Base-by-base conservation (phyloP, 768 basidiomycete genomes). In the Kwoniella botswanensis region DNA sequence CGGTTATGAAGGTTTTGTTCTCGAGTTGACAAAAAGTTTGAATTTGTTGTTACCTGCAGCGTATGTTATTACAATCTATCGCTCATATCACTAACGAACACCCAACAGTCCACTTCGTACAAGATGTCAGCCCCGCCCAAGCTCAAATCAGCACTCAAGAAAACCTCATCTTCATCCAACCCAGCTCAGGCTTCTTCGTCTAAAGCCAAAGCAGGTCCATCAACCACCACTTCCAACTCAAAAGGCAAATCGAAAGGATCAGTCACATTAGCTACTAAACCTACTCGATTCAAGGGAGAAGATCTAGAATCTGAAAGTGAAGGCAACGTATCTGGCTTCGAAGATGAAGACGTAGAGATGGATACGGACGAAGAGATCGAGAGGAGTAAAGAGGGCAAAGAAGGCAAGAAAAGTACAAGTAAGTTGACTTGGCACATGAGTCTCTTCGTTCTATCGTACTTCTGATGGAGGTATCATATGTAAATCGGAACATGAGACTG, bases 331-430 rank as follows among this genome's bases (percentile, higher is more conserved):
- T 65, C 66, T 55, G 68, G 68, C 0, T 70, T 70, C 46, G 72
- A 76, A 26, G 80, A 78, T 54, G 79, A 77, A 57, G 80, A 82
- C 69, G 77, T 79, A 44, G 80, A 79, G 46, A 68, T 70, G 55
- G 74, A 68, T 71, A 82, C 81, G 29, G 81, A 79, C 50, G 81
- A 82, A 42, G 81, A 82, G 74, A 81, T 82, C 65, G 81, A 79
- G 60, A 65, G 66, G 50, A 74, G 68, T 52, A 74, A 83, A 56
- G 66, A 66, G 35, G 76, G 76, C n/a, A 76, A 71, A 21, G 76
- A 71, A 35, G 79, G 72, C 63, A 76, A 75, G 22, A 77, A 80
- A 71, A 74, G 73, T 68, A 75, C 74, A 7, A 83, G 82, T 83
- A 61, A 77, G 80, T 79, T 6, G 35, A 35, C 6, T 35, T 35